A percentile compares a stretch with the other conserved stretches of the same genome.
Conservation (phyloP, 177 flowering plant genomes). For the Vitis hybrid region DNA sequence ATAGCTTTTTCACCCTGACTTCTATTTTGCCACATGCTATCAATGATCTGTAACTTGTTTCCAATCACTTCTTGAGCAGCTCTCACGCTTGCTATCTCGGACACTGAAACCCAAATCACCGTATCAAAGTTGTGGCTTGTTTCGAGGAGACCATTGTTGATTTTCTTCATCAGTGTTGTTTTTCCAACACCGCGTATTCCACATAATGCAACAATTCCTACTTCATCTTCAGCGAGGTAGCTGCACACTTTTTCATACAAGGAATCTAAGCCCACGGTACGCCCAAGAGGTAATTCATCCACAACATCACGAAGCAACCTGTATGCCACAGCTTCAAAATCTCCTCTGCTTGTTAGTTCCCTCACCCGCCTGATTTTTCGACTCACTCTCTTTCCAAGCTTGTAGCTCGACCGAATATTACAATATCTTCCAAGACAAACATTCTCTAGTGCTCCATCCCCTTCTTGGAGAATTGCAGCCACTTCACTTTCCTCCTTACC, state of each 20-base stretch:
- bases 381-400: no score
- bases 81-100: background rate
- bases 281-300: no score
- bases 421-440: no score
- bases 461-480: background rate
- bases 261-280: background rate
- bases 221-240: background rate
- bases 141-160: constrained; percentile 2
- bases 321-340: no score
- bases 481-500: background rate
- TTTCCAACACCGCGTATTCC: constrained; percentile 27
- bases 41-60: background rate
- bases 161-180: constrained; percentile 12
- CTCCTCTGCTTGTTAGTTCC: no score
- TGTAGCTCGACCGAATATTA: no score
- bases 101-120: constrained; percentile 24
- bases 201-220: constrained; percentile 16
- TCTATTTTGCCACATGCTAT: background rate
- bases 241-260: background rate
- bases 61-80: constrained; percentile 10
- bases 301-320: no score
- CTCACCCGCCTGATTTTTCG: no score
- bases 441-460: no score
- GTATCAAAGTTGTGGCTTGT: background rate
- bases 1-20: background rate